A percentile compares a stretch with the other conserved stretches of the same genome.
Conservation (phyloP, 495 filamentous ascomycete genomes). For the Penicillium cataractarum region DNA sequence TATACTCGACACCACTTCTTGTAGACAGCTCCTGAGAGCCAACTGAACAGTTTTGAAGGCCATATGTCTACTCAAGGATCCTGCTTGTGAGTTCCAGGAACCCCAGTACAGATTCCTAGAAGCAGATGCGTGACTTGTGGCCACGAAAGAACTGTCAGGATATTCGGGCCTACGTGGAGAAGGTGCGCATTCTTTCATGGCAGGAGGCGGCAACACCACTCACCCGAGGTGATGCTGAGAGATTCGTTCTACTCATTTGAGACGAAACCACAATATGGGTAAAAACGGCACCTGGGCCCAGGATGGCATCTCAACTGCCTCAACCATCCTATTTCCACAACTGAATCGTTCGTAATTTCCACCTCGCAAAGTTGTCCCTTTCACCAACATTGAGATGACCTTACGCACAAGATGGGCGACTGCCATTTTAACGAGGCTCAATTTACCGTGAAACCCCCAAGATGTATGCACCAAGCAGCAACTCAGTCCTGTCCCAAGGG, state of each 20-base stretch:
- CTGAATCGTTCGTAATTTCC: background rate
- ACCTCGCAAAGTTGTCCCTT: background rate
- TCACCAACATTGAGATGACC: background rate
- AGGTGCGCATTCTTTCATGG: conserved; percentile 2
- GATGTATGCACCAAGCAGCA: too few relatives aligned
- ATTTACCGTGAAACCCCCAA: too few relatives aligned
- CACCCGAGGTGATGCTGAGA: background rate
- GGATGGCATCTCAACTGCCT: background rate
- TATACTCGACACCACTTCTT: background rate
- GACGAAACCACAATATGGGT: background rate
- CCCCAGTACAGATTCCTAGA: background rate
- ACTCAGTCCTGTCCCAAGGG: too few relatives aligned
- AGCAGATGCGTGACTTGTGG: background rate
- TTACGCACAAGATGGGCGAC: too few relatives aligned
- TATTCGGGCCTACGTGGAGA: background rate
- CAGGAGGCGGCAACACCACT: conserved; percentile 1
- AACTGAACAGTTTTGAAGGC: too few relatives aligned
- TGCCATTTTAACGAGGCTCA: too few relatives aligned
- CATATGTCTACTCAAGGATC: background rate
- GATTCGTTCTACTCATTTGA: background rate
- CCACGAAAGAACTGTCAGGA: background rate
- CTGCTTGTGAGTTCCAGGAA: background rate
- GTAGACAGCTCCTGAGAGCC: too few relatives aligned
- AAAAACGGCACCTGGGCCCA: background rate
- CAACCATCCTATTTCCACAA: background rate